Conservation (phyloP, 768 basidiomycete species). For the Tricholoma bakamatsutake region DNA sequence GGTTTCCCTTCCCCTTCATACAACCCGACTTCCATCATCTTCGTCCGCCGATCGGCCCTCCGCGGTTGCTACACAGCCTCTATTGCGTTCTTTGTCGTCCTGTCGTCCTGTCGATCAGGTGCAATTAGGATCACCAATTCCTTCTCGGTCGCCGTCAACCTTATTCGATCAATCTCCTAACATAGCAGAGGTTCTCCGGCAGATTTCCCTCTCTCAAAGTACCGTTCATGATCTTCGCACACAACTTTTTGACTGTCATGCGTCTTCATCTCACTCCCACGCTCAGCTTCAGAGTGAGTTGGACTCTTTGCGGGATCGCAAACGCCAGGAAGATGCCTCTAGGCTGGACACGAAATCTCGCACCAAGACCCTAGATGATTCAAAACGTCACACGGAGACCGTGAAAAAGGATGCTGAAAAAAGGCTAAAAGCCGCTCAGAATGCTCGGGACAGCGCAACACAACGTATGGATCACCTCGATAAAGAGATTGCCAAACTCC, state of each 20-base stretch:
- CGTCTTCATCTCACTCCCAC: slow-evolving; percentile 51
- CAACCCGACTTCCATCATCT: slow-evolving; percentile 38
- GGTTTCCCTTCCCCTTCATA: slow-evolving; percentile 71
- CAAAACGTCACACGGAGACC: slow-evolving; percentile 76
- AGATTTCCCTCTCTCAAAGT: slow-evolving; percentile 59
- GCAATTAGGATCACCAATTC: slow-evolving; percentile 24
- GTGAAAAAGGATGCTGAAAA: slow-evolving; percentile 83
- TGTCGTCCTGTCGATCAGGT: slow-evolving; percentile 23
- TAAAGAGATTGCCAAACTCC: slow-evolving; percentile 52
- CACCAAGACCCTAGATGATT: slow-evolving; percentile 83
- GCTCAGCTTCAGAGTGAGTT: slow-evolving; percentile 67
- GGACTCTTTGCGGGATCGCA: slow-evolving; percentile 63
- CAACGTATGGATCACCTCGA: slow-evolving; percentile 55
- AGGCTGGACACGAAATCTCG: slow-evolving; percentile 76
- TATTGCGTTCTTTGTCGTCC: slow-evolving; percentile 22
- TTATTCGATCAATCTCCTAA: slow-evolving; percentile 60
- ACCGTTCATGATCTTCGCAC: slow-evolving; percentile 62
- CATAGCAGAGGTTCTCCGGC: slow-evolving; percentile 68
- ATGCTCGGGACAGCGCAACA: slow-evolving; percentile 53
- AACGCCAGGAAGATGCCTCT: slow-evolving; percentile 77
- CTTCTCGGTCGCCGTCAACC: slow-evolving; percentile 35
- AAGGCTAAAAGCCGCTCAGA: slow-evolving; percentile 67
- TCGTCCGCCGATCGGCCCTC: slow-evolving; percentile 24
- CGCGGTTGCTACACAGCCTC: slow-evolving; percentile 21
- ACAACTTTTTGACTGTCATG: slow-evolving; percentile 62